These are phyloP conservation scores for Lentinus brumalis DNA, from an alignment of 768 basidiomycete genomes.

Conservation along the genomic window DNA sequence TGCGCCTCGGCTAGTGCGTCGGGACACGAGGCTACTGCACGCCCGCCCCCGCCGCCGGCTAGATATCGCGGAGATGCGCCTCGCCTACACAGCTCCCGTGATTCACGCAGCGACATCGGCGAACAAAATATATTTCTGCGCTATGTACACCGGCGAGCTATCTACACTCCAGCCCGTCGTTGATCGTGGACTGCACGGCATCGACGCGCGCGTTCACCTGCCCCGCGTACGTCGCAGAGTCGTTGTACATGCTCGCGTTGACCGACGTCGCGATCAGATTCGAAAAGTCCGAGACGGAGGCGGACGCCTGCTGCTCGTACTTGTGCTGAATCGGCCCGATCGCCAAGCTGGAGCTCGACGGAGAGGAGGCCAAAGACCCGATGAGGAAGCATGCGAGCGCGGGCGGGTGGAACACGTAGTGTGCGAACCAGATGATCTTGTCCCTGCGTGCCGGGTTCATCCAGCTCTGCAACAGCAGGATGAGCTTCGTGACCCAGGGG, in stretches of 20 bases:
- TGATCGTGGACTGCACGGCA: slow-evolving; percentile 71
- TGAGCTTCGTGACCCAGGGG: slow-evolving; percentile 70
- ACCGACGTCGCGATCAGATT: slow-evolving; percentile 72
- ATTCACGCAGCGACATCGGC: no score
- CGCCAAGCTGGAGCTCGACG: slow-evolving; percentile 82
- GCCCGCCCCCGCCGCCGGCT: no score
- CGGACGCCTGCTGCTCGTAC: slow-evolving; percentile 62
- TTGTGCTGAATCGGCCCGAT: slow-evolving; percentile 71
- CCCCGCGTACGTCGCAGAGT: slow-evolving; percentile 77
- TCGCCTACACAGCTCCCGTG: no score
- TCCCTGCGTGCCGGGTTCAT: slow-evolving; percentile 65
- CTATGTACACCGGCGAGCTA: no score
- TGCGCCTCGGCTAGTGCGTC: no score
- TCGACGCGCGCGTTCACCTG: slow-evolving; percentile 74
- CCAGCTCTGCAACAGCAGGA: slow-evolving; percentile 50
- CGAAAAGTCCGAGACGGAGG: slow-evolving; percentile 66
- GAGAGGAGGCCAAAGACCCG: slow-evolving; percentile 85
- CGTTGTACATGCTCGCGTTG: slow-evolving; percentile 82
- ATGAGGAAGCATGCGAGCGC: slow-evolving; percentile 91
- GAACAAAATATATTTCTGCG: no score
- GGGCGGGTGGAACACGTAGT: slow-evolving; percentile 90
- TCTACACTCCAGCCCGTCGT: slow-evolving; percentile 84
- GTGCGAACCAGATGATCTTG: slow-evolving; percentile 83
- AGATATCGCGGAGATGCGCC: no score
- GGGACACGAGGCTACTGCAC: no score